Percentiles rank a stretch among this genome's conserved stretches.
Conservation (phyloP, 495 filamentous ascomycete species). For the Lasiosphaeriaceae sp. region DNA sequence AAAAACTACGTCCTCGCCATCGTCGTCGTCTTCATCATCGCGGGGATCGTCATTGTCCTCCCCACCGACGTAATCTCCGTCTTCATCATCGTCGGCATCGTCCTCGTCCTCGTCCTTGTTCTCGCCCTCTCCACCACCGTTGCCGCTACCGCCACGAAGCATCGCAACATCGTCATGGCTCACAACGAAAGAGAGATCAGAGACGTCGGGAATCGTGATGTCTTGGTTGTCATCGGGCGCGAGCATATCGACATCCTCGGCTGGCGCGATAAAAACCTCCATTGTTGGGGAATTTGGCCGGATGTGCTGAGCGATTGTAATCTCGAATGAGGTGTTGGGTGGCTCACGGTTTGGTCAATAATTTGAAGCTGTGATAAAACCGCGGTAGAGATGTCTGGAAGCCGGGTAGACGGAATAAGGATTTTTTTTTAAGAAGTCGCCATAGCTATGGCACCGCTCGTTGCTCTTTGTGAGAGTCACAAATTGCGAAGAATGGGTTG, state of each 20-base stretch:
- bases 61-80: no score
- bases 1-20: no score
- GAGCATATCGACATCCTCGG: neutral
- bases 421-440: neutral
- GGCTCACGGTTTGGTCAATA: neutral
- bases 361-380: no score
- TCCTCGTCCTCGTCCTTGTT: neutral
- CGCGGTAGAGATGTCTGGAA: no score
- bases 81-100: no score
- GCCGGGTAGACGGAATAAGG: no score
- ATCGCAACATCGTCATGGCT: neutral
- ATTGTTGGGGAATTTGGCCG: neutral
- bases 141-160: neutral
- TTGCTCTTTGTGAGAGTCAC: neutral
- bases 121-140: neutral
- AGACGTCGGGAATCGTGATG: neutral
- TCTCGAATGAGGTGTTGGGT: neutral
- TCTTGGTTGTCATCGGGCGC: neutral
- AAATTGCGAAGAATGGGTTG: neutral
- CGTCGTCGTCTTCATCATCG: no score
- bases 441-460: neutral
- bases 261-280: neutral
- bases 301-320: neutral
- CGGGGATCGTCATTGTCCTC: no score
- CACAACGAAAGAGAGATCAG: neutral